Evolutionary conservation across 2,329 filamentous ascomycete species (phyloP).

Genomic region (Thermoascus crustaceus): DNA sequence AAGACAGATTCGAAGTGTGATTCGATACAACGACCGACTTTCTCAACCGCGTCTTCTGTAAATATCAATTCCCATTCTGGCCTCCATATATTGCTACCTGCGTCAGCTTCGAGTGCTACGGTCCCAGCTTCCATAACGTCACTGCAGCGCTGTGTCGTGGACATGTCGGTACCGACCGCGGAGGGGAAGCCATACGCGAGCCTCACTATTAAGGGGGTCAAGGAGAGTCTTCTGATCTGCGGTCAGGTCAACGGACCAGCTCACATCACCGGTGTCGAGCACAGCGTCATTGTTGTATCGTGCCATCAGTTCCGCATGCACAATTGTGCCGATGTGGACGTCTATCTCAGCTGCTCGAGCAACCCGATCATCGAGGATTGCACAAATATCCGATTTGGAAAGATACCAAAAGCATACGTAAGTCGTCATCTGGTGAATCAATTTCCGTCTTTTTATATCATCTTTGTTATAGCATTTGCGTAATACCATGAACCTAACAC

Average conservation of each 20-base stretch:
- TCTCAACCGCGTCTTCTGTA: conserved; percentile 53
- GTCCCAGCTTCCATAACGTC: conserved; percentile 66
- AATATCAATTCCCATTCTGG: conserved; percentile 58
- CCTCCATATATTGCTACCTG: conserved; percentile 70
- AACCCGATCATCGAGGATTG: conserved; percentile 95
- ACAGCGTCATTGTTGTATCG: conserved; percentile 68
- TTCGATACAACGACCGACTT: conserved; percentile 46
- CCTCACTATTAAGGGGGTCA: conserved; percentile 60
- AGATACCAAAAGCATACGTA: conserved; percentile 62
- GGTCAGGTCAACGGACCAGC: conserved; percentile 71
- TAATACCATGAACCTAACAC: background rate
- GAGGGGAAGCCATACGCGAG: conserved; percentile 60
- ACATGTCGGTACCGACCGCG: conserved; percentile 61
- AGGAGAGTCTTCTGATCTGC: conserved; percentile 63
- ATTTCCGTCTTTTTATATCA: too few relatives aligned
- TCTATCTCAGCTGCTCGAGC: conserved; percentile 75
- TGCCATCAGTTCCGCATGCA: conserved; percentile 92
- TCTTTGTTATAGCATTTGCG: too few relatives aligned
- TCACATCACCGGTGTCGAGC: conserved; percentile 67
- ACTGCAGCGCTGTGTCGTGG: conserved; percentile 63
- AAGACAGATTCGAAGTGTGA: conserved; percentile 11
- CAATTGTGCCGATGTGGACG: conserved; percentile 67
- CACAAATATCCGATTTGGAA: conserved; percentile 66
- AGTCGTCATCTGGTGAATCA: conserved; percentile 24
- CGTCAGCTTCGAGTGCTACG: conserved; percentile 61